Base-by-base conservation (phyloP, 352 stramenopile genomes). In the Phytophthora agathidicida region DNA sequence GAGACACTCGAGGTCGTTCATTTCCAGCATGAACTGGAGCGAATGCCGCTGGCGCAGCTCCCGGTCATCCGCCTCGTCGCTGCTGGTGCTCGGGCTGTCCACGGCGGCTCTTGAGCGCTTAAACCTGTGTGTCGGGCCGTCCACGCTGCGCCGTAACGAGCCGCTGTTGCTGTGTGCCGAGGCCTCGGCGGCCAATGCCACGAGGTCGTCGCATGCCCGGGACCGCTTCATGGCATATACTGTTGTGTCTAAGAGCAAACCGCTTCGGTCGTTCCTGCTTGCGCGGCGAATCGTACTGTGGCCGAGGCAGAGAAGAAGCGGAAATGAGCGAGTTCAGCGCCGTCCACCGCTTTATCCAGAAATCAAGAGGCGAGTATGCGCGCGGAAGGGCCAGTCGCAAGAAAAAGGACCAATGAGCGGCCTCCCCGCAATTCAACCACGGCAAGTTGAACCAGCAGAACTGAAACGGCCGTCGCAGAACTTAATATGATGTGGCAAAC, bases 151-250 rank as follows among this genome's bases (percentile, higher is more conserved):
- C 35, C 16, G 43, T 33, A 51, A 30, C 17, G 36, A 9, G 37
- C 36, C 50, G 49, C 9, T 58, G 23, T 24, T 53, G 27, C 36
- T 36, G 35, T 36, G 39, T 47, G 41, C 13, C 0, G 33, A 47
- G 39, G 68, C 44, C 30, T 67, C 49, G 59, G 66, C 57, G 46
- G 65, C 80, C 38, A 89, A 68, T 23, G 77, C 72, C 41, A 86
- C 71, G 30, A 89, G 71, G 51, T 89, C 77, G 54, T 88, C 75
- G 54, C 74, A 88, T n/a, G 80, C 80, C 43, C 80, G 77, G 24
- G 80, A 89, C 68, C 80, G 73, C 61, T 89, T 89, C 80, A 89
- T 87, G 14, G 41, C 36, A 52, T 59, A 3, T 38, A 68, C 10
- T 30, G 7, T 24, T 24, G 11, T 41, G 22, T 24, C n/a, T n/a